These are phyloP conservation scores for Aspergillus ostianus DNA, from an alignment of 495 filamentous ascomycete species.

Conservation along the genomic window DNA sequence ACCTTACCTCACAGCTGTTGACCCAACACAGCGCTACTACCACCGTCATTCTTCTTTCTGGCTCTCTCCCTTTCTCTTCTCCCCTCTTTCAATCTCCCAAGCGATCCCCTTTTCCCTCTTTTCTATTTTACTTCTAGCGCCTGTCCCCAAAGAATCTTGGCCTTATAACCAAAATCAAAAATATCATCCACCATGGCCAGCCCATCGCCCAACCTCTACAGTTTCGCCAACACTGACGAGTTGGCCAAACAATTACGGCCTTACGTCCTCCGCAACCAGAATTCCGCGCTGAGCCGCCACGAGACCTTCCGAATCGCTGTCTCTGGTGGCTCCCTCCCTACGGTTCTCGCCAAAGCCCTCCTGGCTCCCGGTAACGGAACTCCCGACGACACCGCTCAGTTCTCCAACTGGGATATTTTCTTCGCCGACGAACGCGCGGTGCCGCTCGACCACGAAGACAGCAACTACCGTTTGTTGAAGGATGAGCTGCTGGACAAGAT, in stretches of 20 bases:
- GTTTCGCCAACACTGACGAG: conserved; percentile 63
- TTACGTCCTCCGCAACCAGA: conserved; percentile 79
- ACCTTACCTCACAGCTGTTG: background rate
- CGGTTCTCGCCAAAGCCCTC: conserved; percentile 78
- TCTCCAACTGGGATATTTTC: conserved; percentile 94
- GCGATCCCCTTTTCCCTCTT: conserved; percentile 1
- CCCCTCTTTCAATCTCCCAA: background rate
- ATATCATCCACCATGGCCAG: conserved; percentile 35
- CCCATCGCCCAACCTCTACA: conserved; percentile 76
- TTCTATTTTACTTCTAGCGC: background rate
- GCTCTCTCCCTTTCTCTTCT: background rate
- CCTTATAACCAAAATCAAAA: conserved; percentile 3
- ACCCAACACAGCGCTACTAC: background rate
- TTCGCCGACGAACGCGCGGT: conserved; percentile 97
- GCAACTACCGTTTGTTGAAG: conserved; percentile 89
- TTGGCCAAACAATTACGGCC: conserved; percentile 73
- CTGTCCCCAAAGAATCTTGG: background rate
- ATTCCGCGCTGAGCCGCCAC: conserved; percentile 74
- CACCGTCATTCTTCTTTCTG: background rate
- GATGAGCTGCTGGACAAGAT: conserved; percentile 85
- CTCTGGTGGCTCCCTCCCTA: conserved; percentile 90
- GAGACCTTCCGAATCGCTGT: conserved; percentile 84
- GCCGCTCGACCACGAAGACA: conserved; percentile 85
- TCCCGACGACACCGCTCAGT: conserved; percentile 63
- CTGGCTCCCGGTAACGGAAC: conserved; percentile 57